A percentile compares a stretch with the other conserved stretches of the same genome.
These are phyloP conservation scores for Prunus fruticosa DNA, from an alignment of 306 rosid genomes.

Conservation along the genomic window DNA sequence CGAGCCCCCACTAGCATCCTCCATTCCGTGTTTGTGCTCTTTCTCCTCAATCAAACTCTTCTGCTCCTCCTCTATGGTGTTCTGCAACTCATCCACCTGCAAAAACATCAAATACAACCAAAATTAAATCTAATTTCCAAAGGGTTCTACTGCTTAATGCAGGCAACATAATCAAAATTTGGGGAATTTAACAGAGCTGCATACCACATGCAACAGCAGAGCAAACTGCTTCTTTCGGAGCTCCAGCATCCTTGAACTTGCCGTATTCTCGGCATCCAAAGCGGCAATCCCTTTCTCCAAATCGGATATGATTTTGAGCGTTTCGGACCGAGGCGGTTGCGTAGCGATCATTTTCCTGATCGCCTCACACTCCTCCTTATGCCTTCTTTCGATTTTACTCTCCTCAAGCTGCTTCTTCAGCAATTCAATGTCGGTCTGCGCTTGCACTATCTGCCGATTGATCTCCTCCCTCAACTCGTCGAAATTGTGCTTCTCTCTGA, in stretches of 20 bases:
- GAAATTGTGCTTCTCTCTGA: slow-evolving; percentile 85
- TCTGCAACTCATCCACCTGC: slow-evolving; percentile 94
- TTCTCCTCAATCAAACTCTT: slow-evolving; percentile 63
- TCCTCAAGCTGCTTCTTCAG: slow-evolving; percentile 72
- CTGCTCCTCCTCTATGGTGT: slow-evolving; percentile 86
- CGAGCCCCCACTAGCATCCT: slow-evolving; percentile 36
- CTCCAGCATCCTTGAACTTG: slow-evolving; percentile 71
- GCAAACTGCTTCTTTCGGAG: slow-evolving; percentile 91
- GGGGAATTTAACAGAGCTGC: slow-evolving; percentile 3
- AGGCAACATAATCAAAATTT: neutral
- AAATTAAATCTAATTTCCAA: neutral
- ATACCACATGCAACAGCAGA: slow-evolving; percentile 81
- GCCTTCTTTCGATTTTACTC: slow-evolving; percentile 84
- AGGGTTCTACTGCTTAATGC: neutral
- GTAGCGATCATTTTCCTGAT: slow-evolving; percentile 67
- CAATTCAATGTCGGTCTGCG: slow-evolving; percentile 69
- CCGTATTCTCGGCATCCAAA: slow-evolving; percentile 63
- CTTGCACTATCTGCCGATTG: slow-evolving; percentile 60
- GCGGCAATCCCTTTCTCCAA: slow-evolving; percentile 68
- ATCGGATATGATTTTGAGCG: slow-evolving; percentile 49
- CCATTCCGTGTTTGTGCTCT: slow-evolving; percentile 44
- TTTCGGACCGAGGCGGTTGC: slow-evolving; percentile 65
- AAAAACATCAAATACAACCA: slow-evolving; percentile 10
- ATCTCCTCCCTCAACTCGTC: slow-evolving; percentile 80
- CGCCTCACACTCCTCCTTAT: slow-evolving; percentile 93